These are phyloP conservation scores for Zea luxurians DNA, from an alignment of 176 grass and related monocot species.

Conservation along the genomic window DNA sequence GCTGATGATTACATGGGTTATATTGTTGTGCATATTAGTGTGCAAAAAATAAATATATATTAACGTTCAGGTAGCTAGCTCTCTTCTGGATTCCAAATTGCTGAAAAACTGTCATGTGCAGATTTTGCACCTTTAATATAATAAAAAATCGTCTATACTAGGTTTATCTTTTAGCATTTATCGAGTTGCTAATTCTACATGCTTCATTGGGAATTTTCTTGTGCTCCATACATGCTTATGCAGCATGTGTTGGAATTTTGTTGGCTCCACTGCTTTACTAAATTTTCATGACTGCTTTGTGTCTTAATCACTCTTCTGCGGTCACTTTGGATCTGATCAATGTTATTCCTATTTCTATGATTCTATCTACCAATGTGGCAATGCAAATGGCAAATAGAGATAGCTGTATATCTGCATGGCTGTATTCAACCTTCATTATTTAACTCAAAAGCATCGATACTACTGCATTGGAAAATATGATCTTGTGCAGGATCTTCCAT, in stretches of 20 bases:
- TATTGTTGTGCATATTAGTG: background rate
- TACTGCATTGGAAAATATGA: background rate
- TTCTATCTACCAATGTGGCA: background rate
- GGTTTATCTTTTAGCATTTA: background rate
- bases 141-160: background rate
- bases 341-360: background rate
- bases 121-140: background rate
- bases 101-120: background rate
- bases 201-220: background rate
- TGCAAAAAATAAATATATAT: background rate
- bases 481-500: background rate
- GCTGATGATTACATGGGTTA: background rate
- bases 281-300: background rate
- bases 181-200: background rate
- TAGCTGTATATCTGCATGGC: slow-evolving; percentile 23
- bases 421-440: background rate
- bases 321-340: background rate
- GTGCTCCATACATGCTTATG: background rate
- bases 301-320: background rate
- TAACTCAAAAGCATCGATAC: slow-evolving; percentile 1
- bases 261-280: slow-evolving; percentile 2
- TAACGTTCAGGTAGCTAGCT: background rate
- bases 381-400: background rate
- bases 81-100: slow-evolving; percentile 9
- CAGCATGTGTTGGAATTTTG: background rate